Evolutionary conservation across 164 flowering plant species (phyloP).

Genomic region (Cinnamomum chago): DNA sequence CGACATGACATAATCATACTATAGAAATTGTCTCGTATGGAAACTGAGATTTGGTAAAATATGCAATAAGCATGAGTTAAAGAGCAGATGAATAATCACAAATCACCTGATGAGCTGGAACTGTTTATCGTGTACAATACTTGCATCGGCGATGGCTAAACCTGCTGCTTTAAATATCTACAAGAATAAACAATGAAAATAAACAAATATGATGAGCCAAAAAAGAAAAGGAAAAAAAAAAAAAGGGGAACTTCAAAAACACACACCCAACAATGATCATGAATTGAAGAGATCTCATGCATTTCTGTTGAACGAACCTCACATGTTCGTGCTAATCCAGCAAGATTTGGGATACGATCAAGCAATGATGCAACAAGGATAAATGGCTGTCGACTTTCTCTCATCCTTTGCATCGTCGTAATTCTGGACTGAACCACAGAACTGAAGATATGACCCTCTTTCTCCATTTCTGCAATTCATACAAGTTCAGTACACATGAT

Average conservation of each 20-base stretch:
- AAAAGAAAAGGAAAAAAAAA: neutral
- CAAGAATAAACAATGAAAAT: neutral
- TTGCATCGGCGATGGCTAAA: slow-evolving; percentile 67
- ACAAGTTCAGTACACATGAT: neutral
- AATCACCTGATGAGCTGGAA: slow-evolving; percentile 91
- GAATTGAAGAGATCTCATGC: neutral
- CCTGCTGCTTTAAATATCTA: slow-evolving; percentile 89
- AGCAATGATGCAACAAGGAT: slow-evolving; percentile 87
- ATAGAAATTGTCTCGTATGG: neutral
- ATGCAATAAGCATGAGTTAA: neutral
- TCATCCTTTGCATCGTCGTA: slow-evolving; percentile 40
- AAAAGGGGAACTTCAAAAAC: neutral
- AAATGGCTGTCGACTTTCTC: slow-evolving; percentile 57
- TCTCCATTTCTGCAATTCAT: slow-evolving; percentile 55
- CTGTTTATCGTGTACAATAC: slow-evolving; percentile 75
- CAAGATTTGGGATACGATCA: slow-evolving; percentile 97
- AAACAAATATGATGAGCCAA: neutral
- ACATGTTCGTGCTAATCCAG: slow-evolving; percentile 94
- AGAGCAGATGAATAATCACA: slow-evolving; percentile 4
- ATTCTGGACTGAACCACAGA: slow-evolving; percentile 58
- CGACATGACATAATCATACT: neutral
- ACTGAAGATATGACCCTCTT: slow-evolving; percentile 76
- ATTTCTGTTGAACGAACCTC: slow-evolving; percentile 47
- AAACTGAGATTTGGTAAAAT: slow-evolving; percentile 1
- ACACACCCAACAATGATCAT: neutral